A percentile compares a stretch with the other conserved stretches of the same genome.
These are phyloP conservation scores for Sugiyamaella qingdaonensis DNA, from an alignment of 805 yeast genomes.

Conservation along the genomic window DNA sequence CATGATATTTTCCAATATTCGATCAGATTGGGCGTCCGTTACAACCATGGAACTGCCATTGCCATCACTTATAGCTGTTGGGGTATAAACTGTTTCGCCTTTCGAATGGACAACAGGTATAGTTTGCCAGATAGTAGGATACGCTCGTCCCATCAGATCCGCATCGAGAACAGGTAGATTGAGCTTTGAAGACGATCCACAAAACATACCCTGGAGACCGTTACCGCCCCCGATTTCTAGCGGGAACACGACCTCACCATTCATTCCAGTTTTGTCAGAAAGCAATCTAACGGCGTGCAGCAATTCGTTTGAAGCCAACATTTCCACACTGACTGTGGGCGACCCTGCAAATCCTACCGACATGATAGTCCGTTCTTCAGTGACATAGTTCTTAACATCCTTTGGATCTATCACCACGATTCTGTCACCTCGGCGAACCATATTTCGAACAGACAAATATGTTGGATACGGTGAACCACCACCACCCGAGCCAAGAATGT, in stretches of 20 bases:
- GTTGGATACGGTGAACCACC: constrained; percentile 45
- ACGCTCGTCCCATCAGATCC: constrained; percentile 49
- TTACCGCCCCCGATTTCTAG: constrained; percentile 30
- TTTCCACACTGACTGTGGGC: constrained; percentile 41
- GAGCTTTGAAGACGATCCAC: constrained; percentile 15
- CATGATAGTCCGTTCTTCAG: constrained; percentile 25
- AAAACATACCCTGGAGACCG: constrained; percentile 21
- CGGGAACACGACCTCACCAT: constrained; percentile 11
- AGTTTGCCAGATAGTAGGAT: constrained; percentile 43
- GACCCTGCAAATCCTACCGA: constrained; percentile 42
- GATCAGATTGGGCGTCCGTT: constrained; percentile 39
- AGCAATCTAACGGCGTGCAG: constrained; percentile 28
- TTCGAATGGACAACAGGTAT: constrained; percentile 25
- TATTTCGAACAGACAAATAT: constrained; percentile 33
- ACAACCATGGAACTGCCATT: constrained; percentile 39
- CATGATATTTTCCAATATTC: constrained; percentile 37
- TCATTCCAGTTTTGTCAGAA: not conserved
- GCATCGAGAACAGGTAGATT: constrained; percentile 28
- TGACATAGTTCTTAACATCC: constrained; percentile 25
- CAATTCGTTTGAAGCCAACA: constrained; percentile 38
- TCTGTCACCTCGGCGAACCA: constrained; percentile 34
- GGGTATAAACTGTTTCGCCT: constrained; percentile 7
- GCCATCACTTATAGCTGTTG: constrained; percentile 31
- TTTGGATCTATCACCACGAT: constrained; percentile 36
- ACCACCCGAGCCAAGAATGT: constrained; percentile 48